Conservation (phyloP, 345 rosid species). For the Salix viminalis region DNA sequence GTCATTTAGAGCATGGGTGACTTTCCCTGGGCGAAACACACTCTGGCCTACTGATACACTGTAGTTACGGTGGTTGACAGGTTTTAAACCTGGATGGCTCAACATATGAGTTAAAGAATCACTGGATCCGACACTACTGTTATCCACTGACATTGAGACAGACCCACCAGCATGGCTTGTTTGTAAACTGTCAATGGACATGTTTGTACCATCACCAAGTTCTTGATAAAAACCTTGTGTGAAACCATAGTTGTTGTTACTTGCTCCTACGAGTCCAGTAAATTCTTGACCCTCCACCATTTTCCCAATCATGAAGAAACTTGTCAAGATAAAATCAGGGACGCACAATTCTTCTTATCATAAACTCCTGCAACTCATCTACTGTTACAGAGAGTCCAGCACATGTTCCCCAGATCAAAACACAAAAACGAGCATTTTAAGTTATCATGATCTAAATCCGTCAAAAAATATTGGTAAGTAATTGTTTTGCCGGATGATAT, state of each 20-base stretch:
- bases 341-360: slow-evolving; percentile 12
- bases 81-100: slow-evolving; percentile 55
- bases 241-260: slow-evolving; percentile 44
- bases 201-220: slow-evolving; percentile 62
- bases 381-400: neutral
- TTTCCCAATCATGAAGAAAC: slow-evolving; percentile 39
- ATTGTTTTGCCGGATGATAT: neutral
- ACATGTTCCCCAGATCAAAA: neutral
- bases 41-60: slow-evolving; percentile 53
- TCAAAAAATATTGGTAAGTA: neutral
- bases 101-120: slow-evolving; percentile 64
- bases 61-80: slow-evolving; percentile 36
- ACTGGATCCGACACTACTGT: slow-evolving; percentile 64
- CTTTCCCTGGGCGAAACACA: slow-evolving; percentile 52
- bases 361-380: slow-evolving; percentile 1
- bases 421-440: neutral
- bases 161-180: slow-evolving; percentile 58
- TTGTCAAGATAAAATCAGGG: slow-evolving; percentile 10
- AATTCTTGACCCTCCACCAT: slow-evolving; percentile 58
- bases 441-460: neutral
- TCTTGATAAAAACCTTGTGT: slow-evolving; percentile 57
- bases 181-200: slow-evolving; percentile 62
- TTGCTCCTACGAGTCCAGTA: slow-evolving; percentile 47
- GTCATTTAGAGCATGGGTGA: slow-evolving; percentile 47
- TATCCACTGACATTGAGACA: slow-evolving; percentile 59